Evolutionary conservation across 306 rosid species (phyloP).

Genomic region (Amphicarpaea edgeworthii): DNA sequence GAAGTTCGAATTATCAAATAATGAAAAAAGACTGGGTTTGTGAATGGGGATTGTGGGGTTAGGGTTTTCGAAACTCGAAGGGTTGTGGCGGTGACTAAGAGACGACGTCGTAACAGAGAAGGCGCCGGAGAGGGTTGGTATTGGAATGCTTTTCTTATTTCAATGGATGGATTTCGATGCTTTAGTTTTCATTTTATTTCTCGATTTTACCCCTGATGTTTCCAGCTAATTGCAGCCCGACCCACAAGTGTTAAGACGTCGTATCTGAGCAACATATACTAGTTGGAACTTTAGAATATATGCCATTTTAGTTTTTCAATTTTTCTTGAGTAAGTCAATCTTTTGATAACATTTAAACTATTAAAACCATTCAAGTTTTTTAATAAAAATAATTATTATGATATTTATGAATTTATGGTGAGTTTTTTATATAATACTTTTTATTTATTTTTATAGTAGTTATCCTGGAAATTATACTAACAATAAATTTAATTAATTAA

Average conservation of each 20-base stretch:
- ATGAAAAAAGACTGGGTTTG: not conserved
- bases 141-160: not conserved
- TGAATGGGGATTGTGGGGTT: constrained; percentile 11
- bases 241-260: not conserved
- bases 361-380: no score
- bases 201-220: not conserved
- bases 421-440: no score
- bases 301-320: no score
- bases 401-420: no score
- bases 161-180: constrained; percentile 4
- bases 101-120: constrained; percentile 17
- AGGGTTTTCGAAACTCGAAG: constrained; percentile 54
- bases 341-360: no score
- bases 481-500: no score
- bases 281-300: no score
- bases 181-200: constrained; percentile 31
- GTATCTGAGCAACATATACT: not conserved
- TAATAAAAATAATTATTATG: no score
- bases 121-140: constrained; percentile 26
- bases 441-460: no score
- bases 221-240: not conserved
- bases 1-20: constrained; percentile 17
- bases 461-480: no score
- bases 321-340: no score
- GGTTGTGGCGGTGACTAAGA: constrained; percentile 1